Evolutionary conservation across 2,329 filamentous ascomycete genomes (phyloP), one percentile per base, ranked within the genome.

Genomic region (Zalaria obscura): DNA sequence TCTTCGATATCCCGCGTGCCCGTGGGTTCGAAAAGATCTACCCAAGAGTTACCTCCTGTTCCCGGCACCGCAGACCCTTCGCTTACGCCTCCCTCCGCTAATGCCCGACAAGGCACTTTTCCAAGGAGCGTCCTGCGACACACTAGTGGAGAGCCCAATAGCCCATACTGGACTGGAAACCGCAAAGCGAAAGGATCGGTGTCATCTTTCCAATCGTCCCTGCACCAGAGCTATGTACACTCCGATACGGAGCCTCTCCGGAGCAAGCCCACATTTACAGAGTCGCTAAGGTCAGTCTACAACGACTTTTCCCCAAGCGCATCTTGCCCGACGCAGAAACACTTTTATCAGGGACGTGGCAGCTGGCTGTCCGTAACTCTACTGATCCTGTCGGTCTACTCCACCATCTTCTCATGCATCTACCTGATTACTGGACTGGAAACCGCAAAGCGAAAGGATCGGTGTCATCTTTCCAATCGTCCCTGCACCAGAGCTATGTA

Each of bases 401-500:
- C 78, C 0, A 81, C 78, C 0, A 47, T 72, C 2, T 64, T 80
- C 41, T 80, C 76, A n/a, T 72, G 68, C 0, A 59, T n/a, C n/a
- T n/a, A n/a, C n/a, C n/a, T n/a, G n/a, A n/a, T n/a, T 26, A 38
- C 11, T 10, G 11, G 8, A 5, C 36, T 27, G 8, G 25, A 25
- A 27, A 38, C 27, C 10, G 8, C 25, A 5, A 27, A 7, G 25
- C 33, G 9, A 43, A 41, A 32, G 29, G 39, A 18, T 39, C 38
- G 44, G 47, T 46, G 18, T 29, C 33, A 9, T 40, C 32, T 33
- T 38, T 40, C 3, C 40, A 41, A 6, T 31, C 29, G 10, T 33
- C 29, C 7, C 38, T 44, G 9, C 42, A 32, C 5, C 42, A 37
- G 3, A n/a, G 7, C 6, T 35, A 38, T 4, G 38, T 38, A 4